These are phyloP conservation scores for Microbotryum scabiosae DNA, from an alignment of 1,284 basidiomycete species.

Conservation along the genomic window DNA sequence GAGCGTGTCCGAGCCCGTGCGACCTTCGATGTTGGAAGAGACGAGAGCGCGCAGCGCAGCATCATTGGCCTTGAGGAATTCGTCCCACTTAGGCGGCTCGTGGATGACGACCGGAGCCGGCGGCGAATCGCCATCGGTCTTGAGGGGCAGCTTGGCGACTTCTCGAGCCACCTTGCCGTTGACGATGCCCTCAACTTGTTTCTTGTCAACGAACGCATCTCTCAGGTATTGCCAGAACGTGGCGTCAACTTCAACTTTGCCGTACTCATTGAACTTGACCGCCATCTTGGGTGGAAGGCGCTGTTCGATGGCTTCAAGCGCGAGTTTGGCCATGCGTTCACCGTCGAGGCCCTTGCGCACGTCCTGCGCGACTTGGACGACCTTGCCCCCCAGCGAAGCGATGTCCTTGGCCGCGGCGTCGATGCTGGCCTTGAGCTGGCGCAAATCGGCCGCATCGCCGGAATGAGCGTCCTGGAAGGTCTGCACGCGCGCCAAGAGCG, in stretches of 20 bases:
- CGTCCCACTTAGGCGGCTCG: slow-evolving; percentile 29
- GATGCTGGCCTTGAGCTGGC: slow-evolving; percentile 14
- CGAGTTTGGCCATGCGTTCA: slow-evolving; percentile 34
- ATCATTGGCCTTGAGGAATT: slow-evolving; percentile 39
- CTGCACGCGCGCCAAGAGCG: slow-evolving; percentile 48
- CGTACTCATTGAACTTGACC: slow-evolving; percentile 39
- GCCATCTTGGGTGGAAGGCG: slow-evolving; percentile 43
- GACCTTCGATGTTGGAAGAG: slow-evolving; percentile 35
- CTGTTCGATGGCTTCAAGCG: slow-evolving; percentile 38
- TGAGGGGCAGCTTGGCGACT: slow-evolving; percentile 30
- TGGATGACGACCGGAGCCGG: slow-evolving; percentile 7
- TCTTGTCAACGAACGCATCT: slow-evolving; percentile 41
- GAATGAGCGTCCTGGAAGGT: slow-evolving; percentile 11
- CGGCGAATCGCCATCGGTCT: slow-evolving; percentile 16
- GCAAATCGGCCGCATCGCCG: slow-evolving; percentile 9
- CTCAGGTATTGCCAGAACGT: slow-evolving; percentile 45
- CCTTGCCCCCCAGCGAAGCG: slow-evolving; percentile 51
- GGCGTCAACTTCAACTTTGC: slow-evolving; percentile 43
- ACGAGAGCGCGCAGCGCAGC: slow-evolving; percentile 39
- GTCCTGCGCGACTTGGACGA: slow-evolving; percentile 58
- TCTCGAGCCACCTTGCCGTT: slow-evolving; percentile 34
- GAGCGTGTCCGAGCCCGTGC: slow-evolving; percentile 32
- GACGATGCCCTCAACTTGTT: slow-evolving; percentile 29
- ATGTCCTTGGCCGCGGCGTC: slow-evolving; percentile 19
- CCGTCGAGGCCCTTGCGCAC: slow-evolving; percentile 39